Evolutionary conservation across 108 stramenopile genomes (phyloP).

Genomic region (Pelagomonas calceolata): DNA sequence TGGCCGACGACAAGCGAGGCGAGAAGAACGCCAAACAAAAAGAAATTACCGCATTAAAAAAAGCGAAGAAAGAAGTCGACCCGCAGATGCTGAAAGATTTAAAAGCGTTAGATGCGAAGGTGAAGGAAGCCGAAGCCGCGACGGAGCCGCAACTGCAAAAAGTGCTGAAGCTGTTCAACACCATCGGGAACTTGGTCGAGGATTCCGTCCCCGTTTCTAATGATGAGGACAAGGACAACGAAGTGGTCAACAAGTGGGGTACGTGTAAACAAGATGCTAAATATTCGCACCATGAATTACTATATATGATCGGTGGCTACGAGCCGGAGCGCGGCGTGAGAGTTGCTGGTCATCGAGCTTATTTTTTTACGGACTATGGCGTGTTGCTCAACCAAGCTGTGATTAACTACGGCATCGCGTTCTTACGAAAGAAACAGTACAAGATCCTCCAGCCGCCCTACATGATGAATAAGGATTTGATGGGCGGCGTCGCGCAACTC

Average conservation of each 20-base stretch:
- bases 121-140: background rate
- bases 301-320: constrained; percentile 94
- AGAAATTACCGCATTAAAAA: constrained; percentile 30
- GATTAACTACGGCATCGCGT: constrained; percentile 93
- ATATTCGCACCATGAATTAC: constrained; percentile 88
- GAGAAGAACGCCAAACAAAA: constrained; percentile 79
- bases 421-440: constrained; percentile 76
- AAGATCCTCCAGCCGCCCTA: constrained; percentile 93
- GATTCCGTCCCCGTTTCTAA: constrained; percentile 79
- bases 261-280: constrained; percentile 62
- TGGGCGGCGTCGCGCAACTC: constrained; percentile 96
- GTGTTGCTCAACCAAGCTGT: constrained; percentile 94
- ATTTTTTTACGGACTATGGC: constrained; percentile 94
- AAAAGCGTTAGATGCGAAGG: background rate
- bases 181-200: constrained; percentile 93
- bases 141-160: constrained; percentile 33
- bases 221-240: constrained; percentile 87
- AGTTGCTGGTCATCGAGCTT: constrained; percentile 93
- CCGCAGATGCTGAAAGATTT: background rate
- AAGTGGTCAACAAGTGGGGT: constrained; percentile 64
- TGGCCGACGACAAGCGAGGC: constrained; percentile 75
- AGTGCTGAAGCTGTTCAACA: constrained; percentile 48
- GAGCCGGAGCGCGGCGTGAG: constrained; percentile 84
- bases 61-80: background rate
- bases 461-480: constrained; percentile 99